These are phyloP conservation scores for Oehlia diaphana DNA, from an alignment of 192 early-diverging fungal genomes.

Conservation along the genomic window DNA sequence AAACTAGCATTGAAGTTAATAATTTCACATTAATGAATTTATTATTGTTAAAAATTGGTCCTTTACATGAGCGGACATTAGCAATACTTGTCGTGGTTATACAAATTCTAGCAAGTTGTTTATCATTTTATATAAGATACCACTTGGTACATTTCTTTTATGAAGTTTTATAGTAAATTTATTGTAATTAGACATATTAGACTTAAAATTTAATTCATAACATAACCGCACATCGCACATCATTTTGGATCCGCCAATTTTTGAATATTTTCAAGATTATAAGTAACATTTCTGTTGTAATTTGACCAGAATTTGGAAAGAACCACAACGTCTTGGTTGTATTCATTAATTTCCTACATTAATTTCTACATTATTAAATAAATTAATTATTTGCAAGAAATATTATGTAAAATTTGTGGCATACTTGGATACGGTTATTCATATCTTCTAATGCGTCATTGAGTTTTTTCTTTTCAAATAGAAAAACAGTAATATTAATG, in stretches of 20 bases:
- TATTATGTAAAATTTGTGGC: not conserved
- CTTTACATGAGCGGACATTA: slow-evolving; percentile 67
- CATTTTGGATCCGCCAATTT: not conserved
- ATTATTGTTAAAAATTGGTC: slow-evolving; percentile 76
- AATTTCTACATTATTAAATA: slow-evolving; percentile 32
- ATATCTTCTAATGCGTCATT: slow-evolving; percentile 39
- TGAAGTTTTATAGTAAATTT: slow-evolving; percentile 30
- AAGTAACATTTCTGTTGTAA: slow-evolving; percentile 37
- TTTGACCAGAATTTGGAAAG: slow-evolving; percentile 43
- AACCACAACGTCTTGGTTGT: slow-evolving; percentile 35
- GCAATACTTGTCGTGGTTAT: slow-evolving; percentile 61
- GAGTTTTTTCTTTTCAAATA: slow-evolving; percentile 34
- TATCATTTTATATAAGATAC: slow-evolving; percentile 86
- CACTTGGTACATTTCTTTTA: slow-evolving; percentile 82
- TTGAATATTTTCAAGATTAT: slow-evolving; percentile 31
- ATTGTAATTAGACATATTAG: not conserved
- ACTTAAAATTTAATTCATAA: not conserved
- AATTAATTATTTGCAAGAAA: not conserved
- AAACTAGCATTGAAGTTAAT: slow-evolving; percentile 60
- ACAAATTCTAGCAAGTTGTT: slow-evolving; percentile 63
- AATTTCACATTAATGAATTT: slow-evolving; percentile 95
- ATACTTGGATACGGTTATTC: slow-evolving; percentile 40
- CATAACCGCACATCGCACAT: not conserved
- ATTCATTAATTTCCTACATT: slow-evolving; percentile 39
- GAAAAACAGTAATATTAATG: not conserved